Conservation (phyloP, 2,329 filamentous ascomycete genomes). For the Colletotrichum sp. region DNA sequence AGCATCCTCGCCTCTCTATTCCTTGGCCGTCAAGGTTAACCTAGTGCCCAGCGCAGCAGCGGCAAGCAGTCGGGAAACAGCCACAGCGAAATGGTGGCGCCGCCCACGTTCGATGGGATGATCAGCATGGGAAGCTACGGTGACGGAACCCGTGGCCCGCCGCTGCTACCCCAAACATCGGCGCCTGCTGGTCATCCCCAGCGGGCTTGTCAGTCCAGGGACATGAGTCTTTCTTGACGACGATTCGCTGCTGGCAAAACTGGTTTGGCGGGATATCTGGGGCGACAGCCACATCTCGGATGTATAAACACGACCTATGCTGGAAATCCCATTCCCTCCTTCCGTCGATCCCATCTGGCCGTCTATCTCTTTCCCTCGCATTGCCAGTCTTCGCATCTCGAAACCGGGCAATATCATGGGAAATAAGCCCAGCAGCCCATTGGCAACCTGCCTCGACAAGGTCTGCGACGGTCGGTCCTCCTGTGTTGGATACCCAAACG, state of each 20-base stretch:
- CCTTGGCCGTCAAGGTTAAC: neutral
- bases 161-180: neutral
- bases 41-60: neutral
- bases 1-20: neutral
- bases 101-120: neutral
- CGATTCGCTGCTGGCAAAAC: neutral
- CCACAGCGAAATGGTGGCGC: neutral
- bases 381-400: neutral
- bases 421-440: conserved; percentile 41
- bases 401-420: conserved; percentile 41
- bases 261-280: neutral
- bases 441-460: conserved; percentile 50
- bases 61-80: neutral
- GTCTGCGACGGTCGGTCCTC: conserved; percentile 49
- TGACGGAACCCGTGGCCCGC: neutral
- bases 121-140: neutral
- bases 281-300: neutral
- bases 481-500: conserved; percentile 53
- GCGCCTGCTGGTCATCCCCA: neutral
- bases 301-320: neutral
- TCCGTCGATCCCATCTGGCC: neutral
- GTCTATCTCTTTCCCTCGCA: neutral
- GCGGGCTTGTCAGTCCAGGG: neutral
- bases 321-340: neutral
- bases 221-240: neutral